Base-by-base conservation (phyloP, 176 grass and related monocot genomes). In the Coix lacrymajobi region DNA sequence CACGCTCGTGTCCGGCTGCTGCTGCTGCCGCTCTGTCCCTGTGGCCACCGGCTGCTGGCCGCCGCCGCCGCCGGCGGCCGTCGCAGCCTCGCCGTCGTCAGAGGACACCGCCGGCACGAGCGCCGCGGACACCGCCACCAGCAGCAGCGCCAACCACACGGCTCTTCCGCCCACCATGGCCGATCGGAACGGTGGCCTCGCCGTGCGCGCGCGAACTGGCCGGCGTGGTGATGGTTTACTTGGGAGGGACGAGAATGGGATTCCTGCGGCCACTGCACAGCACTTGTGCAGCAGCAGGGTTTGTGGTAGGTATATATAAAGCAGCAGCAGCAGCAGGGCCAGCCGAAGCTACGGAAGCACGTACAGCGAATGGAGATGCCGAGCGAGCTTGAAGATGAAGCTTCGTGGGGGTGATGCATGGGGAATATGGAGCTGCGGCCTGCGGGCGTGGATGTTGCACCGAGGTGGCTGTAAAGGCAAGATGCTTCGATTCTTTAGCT, bases 1-100 rank as follows among this genome's bases (percentile, higher is more conserved):
- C 60, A 87, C 84, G 90, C 36, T 85, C 29, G 75, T 91, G 83
- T 92, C 86, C 10, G 83, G 25, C 51, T 41, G 37, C 66, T 63
- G 29, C 76, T 72, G 73, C 7, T 17, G 32, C 32, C 3, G 7
- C 9, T 9, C 86, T 44, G 57, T 46, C 9, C 14, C 86, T 44
- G 57, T 46, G 8, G 69, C 46, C n/a, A 0, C 46, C 17, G 41
- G n/a, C 76, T 66, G 73, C 49, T 22, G 48, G 19, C 4, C 17
- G 0, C 19, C 49, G 19, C 24, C 24, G 10, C 22, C 12, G 58
- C 1, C 4, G 11, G 25, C 4, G 3, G 25, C 14, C 58, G 51
- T 24, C 4, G 11, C 58, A 20, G 44, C 54, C 41, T 37, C 69
- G n/a, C 69, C 45, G 19, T 20, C 41, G 16, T 24, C 7, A 16